Conservation (phyloP, 352 stramenopile species). For the Phytophthora pisi region DNA sequence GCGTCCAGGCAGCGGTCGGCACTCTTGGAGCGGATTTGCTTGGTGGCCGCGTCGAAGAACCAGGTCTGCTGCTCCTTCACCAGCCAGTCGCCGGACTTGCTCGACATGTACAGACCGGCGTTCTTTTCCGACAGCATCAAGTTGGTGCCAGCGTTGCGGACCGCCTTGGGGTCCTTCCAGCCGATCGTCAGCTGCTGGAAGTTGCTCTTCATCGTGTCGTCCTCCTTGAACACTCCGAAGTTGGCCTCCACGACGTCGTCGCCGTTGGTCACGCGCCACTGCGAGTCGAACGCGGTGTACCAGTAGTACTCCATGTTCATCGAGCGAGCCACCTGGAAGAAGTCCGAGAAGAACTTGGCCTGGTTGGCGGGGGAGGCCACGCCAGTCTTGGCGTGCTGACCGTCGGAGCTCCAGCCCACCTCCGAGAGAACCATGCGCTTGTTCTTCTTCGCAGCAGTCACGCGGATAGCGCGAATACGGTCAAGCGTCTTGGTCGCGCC, state of each 20-base stretch:
- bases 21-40: constrained; percentile 68
- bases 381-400: constrained; percentile 32
- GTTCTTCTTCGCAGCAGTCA: constrained; percentile 44
- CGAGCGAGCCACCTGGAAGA: constrained; percentile 56
- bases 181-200: constrained; percentile 51
- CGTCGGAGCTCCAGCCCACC: constrained; percentile 65
- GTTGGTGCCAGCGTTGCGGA: constrained; percentile 41
- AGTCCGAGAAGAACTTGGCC: constrained; percentile 73
- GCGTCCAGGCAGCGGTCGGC: constrained; percentile 71
- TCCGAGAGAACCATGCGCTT: constrained; percentile 79
- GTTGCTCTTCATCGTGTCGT: constrained; percentile 63
- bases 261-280: constrained; percentile 56
- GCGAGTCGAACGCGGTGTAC: constrained; percentile 73
- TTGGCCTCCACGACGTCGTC: constrained; percentile 61
- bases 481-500: constrained; percentile 54
- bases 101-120: constrained; percentile 45
- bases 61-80: constrained; percentile 63
- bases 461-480: constrained; percentile 54
- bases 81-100: constrained; percentile 50
- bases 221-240: constrained; percentile 66
- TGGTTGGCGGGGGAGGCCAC: constrained; percentile 58
- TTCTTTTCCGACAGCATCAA: constrained; percentile 47
- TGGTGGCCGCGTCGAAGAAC: constrained; percentile 61
- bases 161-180: constrained; percentile 30
- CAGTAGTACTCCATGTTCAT: constrained; percentile 75